Percentiles rank a stretch among this genome's conserved stretches.
Evolutionary conservation across 225 moss, liverwort and hornwort species (phyloP).

Genomic region (Pleurozium schreberi): DNA sequence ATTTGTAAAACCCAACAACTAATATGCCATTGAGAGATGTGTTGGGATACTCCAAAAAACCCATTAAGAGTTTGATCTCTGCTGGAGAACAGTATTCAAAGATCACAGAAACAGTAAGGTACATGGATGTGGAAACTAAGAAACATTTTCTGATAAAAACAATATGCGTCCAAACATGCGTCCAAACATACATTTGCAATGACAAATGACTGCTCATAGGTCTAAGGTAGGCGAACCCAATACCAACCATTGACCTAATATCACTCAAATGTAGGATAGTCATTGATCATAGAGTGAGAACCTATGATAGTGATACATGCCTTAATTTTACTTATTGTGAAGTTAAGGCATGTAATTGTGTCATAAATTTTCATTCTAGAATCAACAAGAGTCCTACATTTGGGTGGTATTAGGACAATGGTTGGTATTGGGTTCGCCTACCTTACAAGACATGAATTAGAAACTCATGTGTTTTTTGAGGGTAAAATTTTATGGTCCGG

Average conservation of each 20-base stretch:
- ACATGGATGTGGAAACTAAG: background rate
- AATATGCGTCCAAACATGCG: too few species aligned
- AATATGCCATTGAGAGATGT: background rate
- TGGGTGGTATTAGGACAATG: too few species aligned
- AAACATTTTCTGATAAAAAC: background rate
- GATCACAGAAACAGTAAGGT: background rate
- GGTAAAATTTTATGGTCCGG: background rate
- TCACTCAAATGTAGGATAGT: too few species aligned
- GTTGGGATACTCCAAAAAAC: background rate
- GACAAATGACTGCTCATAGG: background rate
- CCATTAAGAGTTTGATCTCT: background rate
- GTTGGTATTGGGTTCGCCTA: too few species aligned
- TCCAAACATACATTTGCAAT: background rate
- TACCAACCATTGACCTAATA: too few species aligned
- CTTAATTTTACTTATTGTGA: too few species aligned
- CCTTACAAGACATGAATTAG: background rate
- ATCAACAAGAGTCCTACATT: too few species aligned
- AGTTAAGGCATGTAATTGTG: too few species aligned
- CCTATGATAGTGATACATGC: too few species aligned
- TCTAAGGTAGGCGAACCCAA: too few species aligned
- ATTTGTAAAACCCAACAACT: background rate
- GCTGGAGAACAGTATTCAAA: background rate
- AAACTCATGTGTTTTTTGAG: background rate
- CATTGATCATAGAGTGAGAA: too few species aligned
- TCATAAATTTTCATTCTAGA: too few species aligned